Evolutionary conservation across 1,284 basidiomycete genomes (phyloP), one percentile per base, ranked within the genome.

Genomic region (Leccinum pachyderme): DNA sequence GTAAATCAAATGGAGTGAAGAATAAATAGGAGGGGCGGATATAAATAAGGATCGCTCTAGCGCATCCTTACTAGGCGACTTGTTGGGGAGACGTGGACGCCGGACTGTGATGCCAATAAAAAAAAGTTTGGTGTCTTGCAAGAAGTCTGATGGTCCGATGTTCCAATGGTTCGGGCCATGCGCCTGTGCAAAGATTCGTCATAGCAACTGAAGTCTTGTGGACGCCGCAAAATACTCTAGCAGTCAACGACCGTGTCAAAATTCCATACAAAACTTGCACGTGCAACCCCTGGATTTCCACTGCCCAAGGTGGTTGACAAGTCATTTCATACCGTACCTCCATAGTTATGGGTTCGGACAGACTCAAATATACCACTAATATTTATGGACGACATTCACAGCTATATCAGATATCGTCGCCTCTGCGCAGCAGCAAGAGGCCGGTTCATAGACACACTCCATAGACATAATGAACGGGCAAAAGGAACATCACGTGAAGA

Each of bases 361-460:
- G 15, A 35, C 7, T 35, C 8, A 6, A 35, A 18, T 18, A 18
- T 18, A 18, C 18, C 18, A 18, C n/a, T 9, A 18, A 39, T 5
- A 48, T 18, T 28, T 55, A 25, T 31, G 22, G 43, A 46, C 18
- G 33, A 24, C 44, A 47, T 33, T 41, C 50, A 27, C 35, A 44
- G 45, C 50, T 46, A 24, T 9, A 28, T 46, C 25, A 12, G 22
- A 60, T 49, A 51, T 53, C 48, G 25, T 56, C 52, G 35, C 52
- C 43, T 50, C 41, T 18, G 31, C 31, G 28, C 28, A 25, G 27
- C 5, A 13, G 45, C 29, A 45, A 33, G 48, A 58, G 44, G 37
- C 46, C 15, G 43, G 7, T 50, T 54, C 59, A 33, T 58, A 55
- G 62, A 52, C 51, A 56, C 54, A 61, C 39, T 51, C 37, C 33